Base-by-base conservation (phyloP, 805 yeast species). In the Ogataea ganodermae region DNA sequence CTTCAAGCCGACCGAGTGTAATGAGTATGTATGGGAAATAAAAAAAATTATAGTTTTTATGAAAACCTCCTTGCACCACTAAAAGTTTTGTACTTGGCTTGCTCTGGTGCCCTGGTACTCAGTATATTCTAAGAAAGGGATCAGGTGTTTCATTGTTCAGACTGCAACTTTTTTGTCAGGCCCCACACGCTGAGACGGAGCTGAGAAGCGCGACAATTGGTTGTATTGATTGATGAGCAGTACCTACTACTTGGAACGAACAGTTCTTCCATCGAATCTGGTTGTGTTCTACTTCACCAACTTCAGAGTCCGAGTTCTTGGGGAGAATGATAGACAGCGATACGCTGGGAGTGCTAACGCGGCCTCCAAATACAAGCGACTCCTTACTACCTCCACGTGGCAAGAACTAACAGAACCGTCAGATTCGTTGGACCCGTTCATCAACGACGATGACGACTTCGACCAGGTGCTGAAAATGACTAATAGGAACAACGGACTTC, bases 191-290 rank as follows among this genome's bases (percentile, higher is more conserved):
- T n/a, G 20, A 6, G 6, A 20, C 17, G 18, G 36, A 8, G 14
- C 23, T 33, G 22, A 17, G 6, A 17, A 6, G 14, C 4, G 9
- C 23, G 8, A 8, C 30, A 35, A 4, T 36, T 31, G 16, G 22
- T 13, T 36, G 40, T 4, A 24, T 44, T 32, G 32, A 38, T 38
- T 17, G 32, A 33, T 44, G 38, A 31, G 35, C 22, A 44, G 43
- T 22, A 37, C 35, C 7, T 52, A 52, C 38, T 61, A 53, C 28
- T 36, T 58, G 16, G 60, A 60, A 38, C 61, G 55, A 43, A 63
- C 66, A 4, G 30, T 63, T 8, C 45, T 58, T 17, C 55, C 61
- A 2, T 61, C 67, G 1, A 55, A 52, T 26, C 37, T 55, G 38
- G 59, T 57, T 12, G 21, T 32, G 17, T 46, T 45, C 18, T 56